Evolutionary conservation across 148 eudicot species (phyloP).

Genomic region (Vaccinium corymbosum): DNA sequence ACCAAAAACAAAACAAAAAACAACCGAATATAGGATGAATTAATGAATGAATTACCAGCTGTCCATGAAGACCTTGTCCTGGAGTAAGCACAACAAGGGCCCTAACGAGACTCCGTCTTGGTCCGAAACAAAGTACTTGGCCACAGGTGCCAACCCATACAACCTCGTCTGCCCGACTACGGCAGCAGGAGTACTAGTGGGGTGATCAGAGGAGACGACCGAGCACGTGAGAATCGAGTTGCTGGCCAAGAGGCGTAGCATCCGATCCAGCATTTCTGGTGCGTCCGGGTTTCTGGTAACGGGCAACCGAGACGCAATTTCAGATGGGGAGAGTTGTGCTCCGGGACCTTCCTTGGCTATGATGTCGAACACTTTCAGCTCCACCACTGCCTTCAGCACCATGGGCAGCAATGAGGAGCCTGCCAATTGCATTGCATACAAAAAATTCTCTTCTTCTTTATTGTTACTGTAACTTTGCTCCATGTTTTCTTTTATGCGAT

Average conservation of each 20-base stretch:
- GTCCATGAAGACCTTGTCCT: conserved; percentile 33
- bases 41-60: conserved; percentile 30
- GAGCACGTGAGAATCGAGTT: conserved; percentile 20
- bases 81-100: conserved; percentile 21
- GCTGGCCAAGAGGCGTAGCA: not conserved
- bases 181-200: not conserved
- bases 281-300: conserved; percentile 28
- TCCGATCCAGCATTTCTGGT: conserved; percentile 29
- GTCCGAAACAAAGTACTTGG: conserved; percentile 28
- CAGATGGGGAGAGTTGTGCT: conserved; percentile 19
- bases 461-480: no score
- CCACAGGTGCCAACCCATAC: conserved; percentile 31
- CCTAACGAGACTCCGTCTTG: conserved; percentile 37
- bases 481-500: no score
- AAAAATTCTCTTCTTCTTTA: conserved; percentile 9
- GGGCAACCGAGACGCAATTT: conserved; percentile 27
- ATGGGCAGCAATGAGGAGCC: conserved; percentile 12
- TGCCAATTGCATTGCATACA: conserved; percentile 19
- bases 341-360: conserved; percentile 26
- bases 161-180: not conserved
- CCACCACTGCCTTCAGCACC: conserved; percentile 22
- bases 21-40: no score
- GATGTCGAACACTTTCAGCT: conserved; percentile 32
- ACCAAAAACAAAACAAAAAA: no score
- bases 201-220: not conserved